phyloP scores from a whole-genome alignment of 371 early-diverging fungal genomes.

The Nosema muscidifuracis region DNA sequence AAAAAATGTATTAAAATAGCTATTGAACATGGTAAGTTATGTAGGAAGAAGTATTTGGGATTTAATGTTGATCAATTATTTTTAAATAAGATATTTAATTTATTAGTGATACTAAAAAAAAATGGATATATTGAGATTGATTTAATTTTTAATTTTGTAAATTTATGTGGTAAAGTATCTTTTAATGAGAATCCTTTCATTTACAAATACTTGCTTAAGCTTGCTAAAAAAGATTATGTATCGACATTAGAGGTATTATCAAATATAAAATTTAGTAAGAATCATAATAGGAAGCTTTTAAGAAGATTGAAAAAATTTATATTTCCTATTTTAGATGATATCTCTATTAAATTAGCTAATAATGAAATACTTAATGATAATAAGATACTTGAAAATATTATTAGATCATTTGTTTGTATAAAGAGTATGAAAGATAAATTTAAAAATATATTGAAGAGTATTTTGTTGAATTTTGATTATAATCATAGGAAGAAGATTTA shows the following conservation, averaged over 20 bases:
- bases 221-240: neutral
- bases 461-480: neutral
- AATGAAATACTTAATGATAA: neutral
- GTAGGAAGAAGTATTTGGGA: neutral
- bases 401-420: neutral
- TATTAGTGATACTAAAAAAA: neutral
- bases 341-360: neutral
- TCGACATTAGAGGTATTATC: neutral
- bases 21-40: neutral
- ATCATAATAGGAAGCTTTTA: neutral
- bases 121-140: neutral
- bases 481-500: neutral
- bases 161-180: neutral
- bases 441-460: neutral
- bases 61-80: constrained; percentile 2
- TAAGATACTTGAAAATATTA: constrained; percentile 7
- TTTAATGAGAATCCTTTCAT: neutral
- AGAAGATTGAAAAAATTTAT: neutral
- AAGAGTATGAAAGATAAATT: neutral
- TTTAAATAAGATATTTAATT: constrained; percentile 6
- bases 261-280: neutral
- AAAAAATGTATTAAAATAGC: constrained; percentile 4
- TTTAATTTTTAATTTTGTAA: neutral
- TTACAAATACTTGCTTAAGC: neutral
- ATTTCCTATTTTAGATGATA: neutral